Conservation (phyloP, 2,329 filamentous ascomycete genomes). For the Nothophoma quercina region DNA sequence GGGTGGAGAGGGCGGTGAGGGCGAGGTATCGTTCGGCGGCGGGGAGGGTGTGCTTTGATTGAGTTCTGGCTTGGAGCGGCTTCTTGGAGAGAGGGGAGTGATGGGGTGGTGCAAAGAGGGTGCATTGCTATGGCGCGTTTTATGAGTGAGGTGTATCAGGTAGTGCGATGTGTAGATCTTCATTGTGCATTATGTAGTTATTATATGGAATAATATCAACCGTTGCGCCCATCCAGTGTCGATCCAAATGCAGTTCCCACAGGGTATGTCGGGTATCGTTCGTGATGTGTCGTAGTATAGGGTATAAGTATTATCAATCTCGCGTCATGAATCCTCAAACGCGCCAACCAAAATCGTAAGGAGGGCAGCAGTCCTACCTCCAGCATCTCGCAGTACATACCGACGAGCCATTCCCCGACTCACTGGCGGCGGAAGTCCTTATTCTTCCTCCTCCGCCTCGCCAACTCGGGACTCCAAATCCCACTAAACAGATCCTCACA, state of each 20-base stretch:
- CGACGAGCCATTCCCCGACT: not conserved
- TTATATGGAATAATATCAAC: not conserved
- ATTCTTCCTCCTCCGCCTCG: conserved; percentile 49
- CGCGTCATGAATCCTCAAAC: not conserved
- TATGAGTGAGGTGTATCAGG: not conserved
- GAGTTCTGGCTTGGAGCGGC: too few relatives aligned
- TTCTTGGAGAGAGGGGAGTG: too few relatives aligned
- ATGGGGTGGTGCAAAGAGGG: not conserved
- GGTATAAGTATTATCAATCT: conserved; percentile 2
- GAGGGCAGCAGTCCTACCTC: too few relatives aligned
- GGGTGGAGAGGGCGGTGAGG: conserved; percentile 53
- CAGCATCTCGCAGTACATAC: too few relatives aligned
- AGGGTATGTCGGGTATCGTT: conserved; percentile 9
- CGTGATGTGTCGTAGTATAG: not conserved
- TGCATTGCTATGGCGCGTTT: not conserved
- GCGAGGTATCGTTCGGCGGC: conserved; percentile 58
- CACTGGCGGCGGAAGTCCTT: conserved; percentile 5
- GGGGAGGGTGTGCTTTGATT: conserved; percentile 49
- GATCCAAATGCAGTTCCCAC: not conserved
- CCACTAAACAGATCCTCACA: conserved; percentile 71
- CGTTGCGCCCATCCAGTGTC: not conserved
- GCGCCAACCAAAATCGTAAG: too few relatives aligned
- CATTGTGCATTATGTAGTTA: not conserved
- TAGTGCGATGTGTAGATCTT: not conserved
- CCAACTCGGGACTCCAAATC: conserved; percentile 65